Base-by-base conservation (phyloP, 176 grass and related monocot genomes). In the Oryza officinalis region DNA sequence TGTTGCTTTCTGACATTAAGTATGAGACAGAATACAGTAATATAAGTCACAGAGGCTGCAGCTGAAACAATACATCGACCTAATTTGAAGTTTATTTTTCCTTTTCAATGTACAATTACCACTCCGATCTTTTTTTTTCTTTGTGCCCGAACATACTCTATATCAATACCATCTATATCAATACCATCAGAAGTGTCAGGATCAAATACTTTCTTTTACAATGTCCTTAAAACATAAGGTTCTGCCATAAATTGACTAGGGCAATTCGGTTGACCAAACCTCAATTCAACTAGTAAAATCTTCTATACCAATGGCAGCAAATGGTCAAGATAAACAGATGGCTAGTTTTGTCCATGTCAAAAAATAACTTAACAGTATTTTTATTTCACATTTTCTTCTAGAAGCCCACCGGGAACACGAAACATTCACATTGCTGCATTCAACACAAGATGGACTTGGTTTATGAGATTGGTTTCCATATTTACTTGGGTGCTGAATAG, bases 131-230 rank as follows among this genome's bases (percentile, higher is more conserved):
- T n/a, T n/a, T n/a, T 22, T 9, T 6, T 59, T 18, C n/a, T 50
- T 49, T 7, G 20, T 59, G 17, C 20, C 50, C 6, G n/a, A 60
- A n/a, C 20, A 60, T 20, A 52, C 17, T 18, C 7, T 7, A 50
- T 18, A 50, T 30, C 3, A 37, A 26, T 75, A 28, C 7, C 49
- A 74, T 44, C 2, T 7, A 50, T 18, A 50, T 30, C 3, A 37
- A 26, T 75, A 28, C 7, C 49, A 74, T 44, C 2, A 46, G 8
- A 66, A 83, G 32, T 69, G 31, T 25, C 41, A 38, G 40, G 47
- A 89, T 54, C 40, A 22, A 27, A 68, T 72, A 52, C 8, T 54
- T 69, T 12, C 43, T 8, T 10, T 52, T 71, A 63, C 81, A 72
- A 27, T 60, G 25, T 47, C 50, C 66, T 33, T 63, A 41, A 74